Conservation (phyloP, 257 asterid species). For the Solanum lycopersicoides region DNA sequence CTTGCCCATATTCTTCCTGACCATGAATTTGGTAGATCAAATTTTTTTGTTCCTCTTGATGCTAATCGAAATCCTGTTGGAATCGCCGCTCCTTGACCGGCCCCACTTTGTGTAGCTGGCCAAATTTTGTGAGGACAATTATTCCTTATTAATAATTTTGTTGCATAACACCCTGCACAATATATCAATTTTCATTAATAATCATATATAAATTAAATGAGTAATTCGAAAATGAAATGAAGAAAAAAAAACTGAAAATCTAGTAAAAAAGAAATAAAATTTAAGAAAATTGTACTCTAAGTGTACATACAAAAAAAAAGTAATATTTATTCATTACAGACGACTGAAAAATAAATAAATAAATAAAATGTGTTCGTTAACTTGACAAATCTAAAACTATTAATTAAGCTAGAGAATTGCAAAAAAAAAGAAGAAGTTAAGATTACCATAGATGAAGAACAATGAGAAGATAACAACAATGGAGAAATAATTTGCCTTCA, state of each 20-base stretch:
- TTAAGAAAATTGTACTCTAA: not conserved
- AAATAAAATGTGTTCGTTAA: not conserved
- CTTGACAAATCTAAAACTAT: not conserved
- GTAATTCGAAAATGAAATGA: not conserved
- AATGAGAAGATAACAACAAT: not conserved
- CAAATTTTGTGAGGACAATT: conserved; percentile 34
- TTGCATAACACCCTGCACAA: conserved; percentile 21
- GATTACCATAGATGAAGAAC: not conserved
- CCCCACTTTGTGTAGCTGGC: conserved; percentile 34
- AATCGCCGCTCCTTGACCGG: conserved; percentile 13
- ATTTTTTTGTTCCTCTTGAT: conserved; percentile 3
- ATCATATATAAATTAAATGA: not conserved
- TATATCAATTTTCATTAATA: not conserved
- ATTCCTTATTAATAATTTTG: conserved; percentile 23
- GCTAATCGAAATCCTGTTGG: conserved; percentile 30
- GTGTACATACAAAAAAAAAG: not conserved
- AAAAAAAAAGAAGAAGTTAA: not conserved
- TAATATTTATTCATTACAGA: not conserved
- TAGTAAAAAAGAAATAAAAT: not conserved
- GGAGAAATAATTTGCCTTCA: not conserved
- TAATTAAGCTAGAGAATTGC: not conserved
- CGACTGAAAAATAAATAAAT: not conserved
- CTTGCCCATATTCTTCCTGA: conserved; percentile 52
- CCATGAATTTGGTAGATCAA: conserved; percentile 25
- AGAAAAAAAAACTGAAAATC: not conserved